These are phyloP conservation scores for Comarum palustre DNA, from an alignment of 306 rosid species.

Conservation along the genomic window DNA sequence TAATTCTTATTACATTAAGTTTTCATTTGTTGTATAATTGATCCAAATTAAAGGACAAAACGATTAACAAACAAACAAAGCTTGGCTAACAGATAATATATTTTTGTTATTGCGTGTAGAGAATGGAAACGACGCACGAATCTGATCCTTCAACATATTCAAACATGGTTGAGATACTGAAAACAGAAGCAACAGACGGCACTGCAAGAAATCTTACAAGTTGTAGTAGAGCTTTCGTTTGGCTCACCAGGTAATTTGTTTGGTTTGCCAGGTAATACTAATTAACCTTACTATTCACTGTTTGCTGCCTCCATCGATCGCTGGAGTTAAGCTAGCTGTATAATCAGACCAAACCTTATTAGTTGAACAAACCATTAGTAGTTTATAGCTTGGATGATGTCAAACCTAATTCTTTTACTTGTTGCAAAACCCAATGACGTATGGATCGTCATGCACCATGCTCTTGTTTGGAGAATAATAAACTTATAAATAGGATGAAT, in stretches of 20 bases:
- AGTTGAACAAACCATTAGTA: not conserved
- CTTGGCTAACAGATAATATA: not conserved
- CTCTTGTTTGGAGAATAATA: not conserved
- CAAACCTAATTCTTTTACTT: not conserved
- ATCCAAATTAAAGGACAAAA: not conserved
- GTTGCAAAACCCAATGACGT: not conserved
- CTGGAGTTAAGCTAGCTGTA: not conserved
- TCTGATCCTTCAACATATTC: conserved; percentile 51
- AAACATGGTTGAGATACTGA: conserved; percentile 74
- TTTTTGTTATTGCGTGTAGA: conserved; percentile 37
- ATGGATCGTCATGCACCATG: not conserved
- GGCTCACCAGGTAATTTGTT: conserved; percentile 72
- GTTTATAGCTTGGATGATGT: not conserved
- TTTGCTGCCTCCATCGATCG: not conserved
- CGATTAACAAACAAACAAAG: not conserved
- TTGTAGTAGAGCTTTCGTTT: conserved; percentile 70
- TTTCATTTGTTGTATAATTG: not conserved
- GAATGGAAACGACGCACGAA: conserved; percentile 62
- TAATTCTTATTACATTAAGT: not conserved
- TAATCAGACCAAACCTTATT: not conserved
- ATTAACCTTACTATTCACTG: not conserved
- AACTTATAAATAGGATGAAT: not conserved
- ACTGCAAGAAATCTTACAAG: conserved; percentile 45
- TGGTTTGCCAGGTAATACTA: conserved; percentile 1
- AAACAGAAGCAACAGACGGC: conserved; percentile 59